Percentiles rank a stretch among this genome's conserved stretches.
These are phyloP conservation scores for Lentinus brumalis DNA, from an alignment of 768 basidiomycete species.

Conservation along the genomic window DNA sequence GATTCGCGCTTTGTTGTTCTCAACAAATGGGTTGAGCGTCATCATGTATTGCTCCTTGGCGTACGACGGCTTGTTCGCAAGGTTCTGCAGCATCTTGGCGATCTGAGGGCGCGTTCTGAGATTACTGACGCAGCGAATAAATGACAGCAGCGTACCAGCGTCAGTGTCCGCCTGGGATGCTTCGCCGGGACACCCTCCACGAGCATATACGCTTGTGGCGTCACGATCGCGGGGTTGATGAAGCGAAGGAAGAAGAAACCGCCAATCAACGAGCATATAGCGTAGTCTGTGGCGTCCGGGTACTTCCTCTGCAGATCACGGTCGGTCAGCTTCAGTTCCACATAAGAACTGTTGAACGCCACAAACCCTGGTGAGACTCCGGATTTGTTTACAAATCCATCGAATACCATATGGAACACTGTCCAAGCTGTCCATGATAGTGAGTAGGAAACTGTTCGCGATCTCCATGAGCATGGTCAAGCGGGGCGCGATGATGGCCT, in stretches of 20 bases:
- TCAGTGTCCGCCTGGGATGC: slow-evolving; percentile 94
- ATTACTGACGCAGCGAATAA: background rate
- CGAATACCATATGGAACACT: slow-evolving; percentile 98
- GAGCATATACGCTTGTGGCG: slow-evolving; percentile 99
- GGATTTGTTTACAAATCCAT: slow-evolving; percentile 99
- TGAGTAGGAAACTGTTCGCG: slow-evolving; percentile 94
- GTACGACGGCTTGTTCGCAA: slow-evolving; percentile 98
- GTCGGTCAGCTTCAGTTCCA: background rate
- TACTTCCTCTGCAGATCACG: slow-evolving; percentile 79
- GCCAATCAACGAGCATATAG: slow-evolving; percentile 97
- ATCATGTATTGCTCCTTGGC: slow-evolving; percentile 99
- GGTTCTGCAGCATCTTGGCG: slow-evolving; percentile 99
- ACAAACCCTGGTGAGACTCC: slow-evolving; percentile 89
- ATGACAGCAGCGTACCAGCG: slow-evolving; percentile 53
- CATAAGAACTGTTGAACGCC: background rate
- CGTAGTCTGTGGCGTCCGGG: slow-evolving; percentile 97
- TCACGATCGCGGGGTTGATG: slow-evolving; percentile 99
- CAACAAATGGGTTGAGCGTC: slow-evolving; percentile 96
- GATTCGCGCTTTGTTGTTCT: slow-evolving; percentile 97
- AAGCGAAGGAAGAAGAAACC: slow-evolving; percentile 99
- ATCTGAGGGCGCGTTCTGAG: slow-evolving; percentile 54
- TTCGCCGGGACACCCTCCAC: slow-evolving; percentile 98
- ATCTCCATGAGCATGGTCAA: slow-evolving; percentile 99
- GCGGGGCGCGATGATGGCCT: slow-evolving; percentile 96
- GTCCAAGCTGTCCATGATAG: slow-evolving; percentile 98